These are phyloP conservation scores for Solanum hybrid DNA, from an alignment of 305 asterid genomes.

Conservation along the genomic window DNA sequence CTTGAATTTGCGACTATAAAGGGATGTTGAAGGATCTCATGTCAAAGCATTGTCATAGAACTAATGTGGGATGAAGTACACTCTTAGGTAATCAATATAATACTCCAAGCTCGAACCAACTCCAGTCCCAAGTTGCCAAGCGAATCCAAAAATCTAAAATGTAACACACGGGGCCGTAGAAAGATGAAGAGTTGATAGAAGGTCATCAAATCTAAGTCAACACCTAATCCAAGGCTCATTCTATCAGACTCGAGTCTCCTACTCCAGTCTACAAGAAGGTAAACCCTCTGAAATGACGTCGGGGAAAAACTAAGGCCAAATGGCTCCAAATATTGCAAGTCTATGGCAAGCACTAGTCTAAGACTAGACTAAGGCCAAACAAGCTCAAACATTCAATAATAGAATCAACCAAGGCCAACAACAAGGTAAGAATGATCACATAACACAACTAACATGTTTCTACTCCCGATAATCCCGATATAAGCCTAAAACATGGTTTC, in stretches of 20 bases:
- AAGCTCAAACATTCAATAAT: too few species aligned
- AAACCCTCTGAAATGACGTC: background rate
- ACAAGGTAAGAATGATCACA: background rate
- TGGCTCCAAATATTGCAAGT: background rate
- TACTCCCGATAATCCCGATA: background rate
- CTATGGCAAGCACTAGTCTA: background rate
- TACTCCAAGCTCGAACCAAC: background rate
- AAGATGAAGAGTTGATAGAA: background rate
- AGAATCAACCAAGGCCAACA: background rate
- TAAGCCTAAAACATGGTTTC: background rate
- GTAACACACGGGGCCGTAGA: background rate
- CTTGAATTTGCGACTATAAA: background rate
- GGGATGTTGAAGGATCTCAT: background rate
- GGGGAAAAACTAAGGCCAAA: background rate
- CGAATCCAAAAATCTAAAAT: background rate
- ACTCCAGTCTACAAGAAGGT: background rate
- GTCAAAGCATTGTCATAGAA: too few species aligned
- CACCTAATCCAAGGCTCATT: background rate
- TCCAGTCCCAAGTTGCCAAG: background rate
- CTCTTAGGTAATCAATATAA: background rate
- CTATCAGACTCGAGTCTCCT: too few species aligned
- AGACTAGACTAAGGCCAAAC: background rate
- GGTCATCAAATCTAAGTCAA: background rate
- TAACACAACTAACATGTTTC: background rate
- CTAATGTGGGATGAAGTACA: background rate